phyloP scores from a whole-genome alignment of 2,329 filamentous ascomycete species.

The Zymoseptoria tritici region DNA sequence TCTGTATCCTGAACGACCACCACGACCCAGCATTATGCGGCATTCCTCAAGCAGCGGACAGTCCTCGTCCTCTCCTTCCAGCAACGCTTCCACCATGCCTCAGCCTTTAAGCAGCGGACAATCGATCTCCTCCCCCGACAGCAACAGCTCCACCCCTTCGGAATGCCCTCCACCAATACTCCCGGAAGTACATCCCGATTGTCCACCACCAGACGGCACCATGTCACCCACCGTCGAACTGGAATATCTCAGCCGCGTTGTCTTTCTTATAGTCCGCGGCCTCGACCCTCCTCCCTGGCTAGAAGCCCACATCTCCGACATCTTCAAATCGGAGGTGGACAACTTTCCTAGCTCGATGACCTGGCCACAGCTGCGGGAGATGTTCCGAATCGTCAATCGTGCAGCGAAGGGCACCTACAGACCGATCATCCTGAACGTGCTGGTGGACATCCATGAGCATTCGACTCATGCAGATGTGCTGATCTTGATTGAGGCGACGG shows the following conservation, averaged over 20 bases:
- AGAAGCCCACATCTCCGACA: slow-evolving; percentile 1
- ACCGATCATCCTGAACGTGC: slow-evolving; percentile 1
- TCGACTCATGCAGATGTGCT: slow-evolving; percentile 6
- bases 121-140: not conserved
- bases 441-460: slow-evolving; percentile 5
- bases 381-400: slow-evolving; percentile 2
- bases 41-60: not conserved
- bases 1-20: not conserved
- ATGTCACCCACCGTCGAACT: slow-evolving; percentile 1
- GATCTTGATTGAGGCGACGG: slow-evolving; percentile 2
- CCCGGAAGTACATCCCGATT: not conserved
- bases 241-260: slow-evolving; percentile 3
- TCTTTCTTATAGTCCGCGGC: not conserved
- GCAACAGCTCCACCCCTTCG: not conserved
- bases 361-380: slow-evolving; percentile 3
- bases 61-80: not conserved
- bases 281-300: slow-evolving; percentile 1
- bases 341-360: slow-evolving; percentile 3
- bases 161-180: not conserved
- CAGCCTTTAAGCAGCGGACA: not conserved
- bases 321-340: slow-evolving; percentile 7
- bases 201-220: slow-evolving; percentile 13
- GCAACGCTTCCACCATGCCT: not conserved
- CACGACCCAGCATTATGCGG: not conserved
- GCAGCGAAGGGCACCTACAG: not conserved